phyloP scores from a whole-genome alignment of 2,329 filamentous ascomycete genomes.

The Trichophyton benhamiae region DNA sequence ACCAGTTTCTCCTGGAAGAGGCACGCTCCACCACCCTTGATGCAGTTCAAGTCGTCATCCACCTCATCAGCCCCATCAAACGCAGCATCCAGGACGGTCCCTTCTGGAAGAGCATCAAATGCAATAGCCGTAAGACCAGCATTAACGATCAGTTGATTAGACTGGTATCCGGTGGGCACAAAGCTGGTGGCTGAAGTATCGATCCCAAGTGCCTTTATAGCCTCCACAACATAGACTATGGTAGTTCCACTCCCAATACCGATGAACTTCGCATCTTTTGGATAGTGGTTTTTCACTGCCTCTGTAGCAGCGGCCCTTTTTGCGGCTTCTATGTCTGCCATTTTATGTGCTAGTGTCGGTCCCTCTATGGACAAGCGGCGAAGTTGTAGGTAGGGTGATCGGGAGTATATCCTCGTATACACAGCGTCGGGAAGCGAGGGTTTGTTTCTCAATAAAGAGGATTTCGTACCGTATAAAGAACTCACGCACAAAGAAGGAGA shows the following conservation, averaged over 20 bases:
- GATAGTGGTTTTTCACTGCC: conserved; percentile 51
- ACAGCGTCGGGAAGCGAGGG: background rate
- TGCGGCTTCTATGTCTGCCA: conserved; percentile 42
- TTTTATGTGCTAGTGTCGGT: conserved; percentile 14
- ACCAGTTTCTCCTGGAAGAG: conserved; percentile 97
- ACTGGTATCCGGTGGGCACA: conserved; percentile 85
- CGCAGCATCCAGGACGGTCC: conserved; percentile 63
- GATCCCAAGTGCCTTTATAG: conserved; percentile 41
- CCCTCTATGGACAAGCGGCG: background rate
- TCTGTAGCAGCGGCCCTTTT: conserved; percentile 48
- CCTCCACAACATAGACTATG: conserved; percentile 56
- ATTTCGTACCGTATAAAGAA: background rate
- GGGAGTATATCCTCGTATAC: background rate
- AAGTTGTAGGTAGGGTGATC: background rate
- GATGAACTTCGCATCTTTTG: conserved; percentile 43
- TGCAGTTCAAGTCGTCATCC: conserved; percentile 85
- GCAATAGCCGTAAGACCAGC: conserved; percentile 66
- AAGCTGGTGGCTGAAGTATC: conserved; percentile 57
- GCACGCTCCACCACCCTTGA: conserved; percentile 96
- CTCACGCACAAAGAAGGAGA: background rate
- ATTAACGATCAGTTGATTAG: conserved; percentile 68
- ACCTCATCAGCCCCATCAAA: conserved; percentile 98
- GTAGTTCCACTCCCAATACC: conserved; percentile 55
- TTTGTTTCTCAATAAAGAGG: background rate
- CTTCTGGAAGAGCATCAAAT: conserved; percentile 60